These are phyloP conservation scores for Globisporangium viniferum DNA, from an alignment of 352 stramenopile species.

Conservation along the genomic window DNA sequence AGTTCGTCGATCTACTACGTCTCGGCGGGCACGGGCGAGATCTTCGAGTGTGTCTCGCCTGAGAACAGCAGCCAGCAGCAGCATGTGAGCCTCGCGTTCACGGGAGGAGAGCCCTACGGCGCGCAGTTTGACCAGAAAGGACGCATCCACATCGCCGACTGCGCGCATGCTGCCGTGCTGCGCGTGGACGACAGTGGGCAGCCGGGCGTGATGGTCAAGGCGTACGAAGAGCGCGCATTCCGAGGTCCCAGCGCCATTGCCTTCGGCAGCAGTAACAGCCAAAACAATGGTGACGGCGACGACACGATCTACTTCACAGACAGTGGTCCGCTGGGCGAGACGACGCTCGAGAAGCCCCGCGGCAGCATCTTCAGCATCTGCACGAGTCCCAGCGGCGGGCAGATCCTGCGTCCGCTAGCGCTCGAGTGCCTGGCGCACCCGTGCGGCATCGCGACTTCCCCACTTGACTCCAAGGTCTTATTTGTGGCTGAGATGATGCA, in stretches of 20 bases:
- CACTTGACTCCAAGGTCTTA: constrained; percentile 37
- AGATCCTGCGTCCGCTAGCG: constrained; percentile 68
- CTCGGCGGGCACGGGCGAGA: constrained; percentile 62
- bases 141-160: constrained; percentile 68
- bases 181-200: constrained; percentile 58
- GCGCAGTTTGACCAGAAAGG: constrained; percentile 62
- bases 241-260: constrained; percentile 65
- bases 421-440: constrained; percentile 81
- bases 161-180: constrained; percentile 66
- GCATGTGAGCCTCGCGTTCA: constrained; percentile 55
- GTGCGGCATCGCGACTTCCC: constrained; percentile 49
- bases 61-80: constrained; percentile 14
- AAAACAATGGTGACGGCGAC: constrained; percentile 17
- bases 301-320: constrained; percentile 84
- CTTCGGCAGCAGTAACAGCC: constrained; percentile 22
- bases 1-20: constrained; percentile 61
- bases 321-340: constrained; percentile 80
- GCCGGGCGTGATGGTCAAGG: constrained; percentile 72
- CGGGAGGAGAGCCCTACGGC: constrained; percentile 64
- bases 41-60: constrained; percentile 47
- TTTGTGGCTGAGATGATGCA: constrained; percentile 77
- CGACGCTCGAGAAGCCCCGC: constrained; percentile 70
- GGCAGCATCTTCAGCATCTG: constrained; percentile 81
- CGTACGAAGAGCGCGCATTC: constrained; percentile 81
- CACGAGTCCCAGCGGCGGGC: constrained; percentile 56